phyloP scores from a whole-genome alignment of 2,329 filamentous ascomycete species.

The Metarhizium anisopliae region DNA sequence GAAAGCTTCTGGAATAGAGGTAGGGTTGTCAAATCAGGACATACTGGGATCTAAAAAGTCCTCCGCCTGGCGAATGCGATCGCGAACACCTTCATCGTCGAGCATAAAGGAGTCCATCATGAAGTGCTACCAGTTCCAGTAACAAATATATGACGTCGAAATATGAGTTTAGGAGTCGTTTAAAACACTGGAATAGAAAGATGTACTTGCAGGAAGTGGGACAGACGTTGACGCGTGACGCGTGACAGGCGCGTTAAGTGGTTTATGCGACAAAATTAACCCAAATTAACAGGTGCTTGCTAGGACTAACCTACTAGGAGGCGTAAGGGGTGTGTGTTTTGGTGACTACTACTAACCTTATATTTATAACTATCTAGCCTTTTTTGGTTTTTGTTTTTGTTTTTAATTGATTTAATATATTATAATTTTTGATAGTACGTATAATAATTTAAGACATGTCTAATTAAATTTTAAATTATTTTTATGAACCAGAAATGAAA shows the following conservation, averaged over 20 bases:
- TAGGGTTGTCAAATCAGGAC: constrained; percentile 16
- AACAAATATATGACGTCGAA: neutral
- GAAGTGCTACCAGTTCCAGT: neutral
- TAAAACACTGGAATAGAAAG: neutral
- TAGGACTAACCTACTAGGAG: no score
- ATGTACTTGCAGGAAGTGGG: neutral
- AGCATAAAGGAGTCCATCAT: constrained; percentile 67
- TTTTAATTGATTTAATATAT: no score
- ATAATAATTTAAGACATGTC: no score
- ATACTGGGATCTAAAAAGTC: constrained; percentile 92
- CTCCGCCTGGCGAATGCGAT: constrained; percentile 77
- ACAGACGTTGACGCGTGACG: neutral
- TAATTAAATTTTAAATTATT: no score
- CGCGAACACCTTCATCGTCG: constrained; percentile 73
- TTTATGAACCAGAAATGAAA: no score
- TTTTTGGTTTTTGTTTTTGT: no score
- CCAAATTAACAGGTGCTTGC: no score
- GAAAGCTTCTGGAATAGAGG: neutral
- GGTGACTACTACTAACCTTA: no score
- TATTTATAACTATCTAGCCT: no score
- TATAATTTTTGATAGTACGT: no score
- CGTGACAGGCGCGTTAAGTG: neutral
- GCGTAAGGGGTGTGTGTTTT: no score
- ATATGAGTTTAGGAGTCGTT: neutral
- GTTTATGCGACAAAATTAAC: neutral